These are phyloP conservation scores for Botrytis hyacinthi DNA, from an alignment of 2,329 filamentous ascomycete genomes.

Conservation along the genomic window DNA sequence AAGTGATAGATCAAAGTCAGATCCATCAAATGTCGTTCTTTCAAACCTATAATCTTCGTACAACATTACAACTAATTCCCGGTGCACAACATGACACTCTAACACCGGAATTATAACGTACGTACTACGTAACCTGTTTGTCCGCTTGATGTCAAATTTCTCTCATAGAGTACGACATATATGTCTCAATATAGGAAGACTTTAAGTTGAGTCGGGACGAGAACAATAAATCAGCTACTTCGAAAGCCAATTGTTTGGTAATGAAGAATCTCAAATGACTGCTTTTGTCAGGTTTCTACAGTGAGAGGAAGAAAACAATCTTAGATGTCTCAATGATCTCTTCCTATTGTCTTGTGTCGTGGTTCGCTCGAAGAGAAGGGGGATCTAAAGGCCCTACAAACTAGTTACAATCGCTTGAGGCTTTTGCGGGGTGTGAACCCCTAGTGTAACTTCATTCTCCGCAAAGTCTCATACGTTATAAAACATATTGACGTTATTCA, in stretches of 20 bases:
- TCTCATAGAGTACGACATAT: not conserved
- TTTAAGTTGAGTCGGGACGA: not conserved
- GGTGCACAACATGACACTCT: not conserved
- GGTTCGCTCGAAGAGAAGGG: not conserved
- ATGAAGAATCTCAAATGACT: not conserved
- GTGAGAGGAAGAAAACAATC: not conserved
- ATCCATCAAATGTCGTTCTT: not conserved
- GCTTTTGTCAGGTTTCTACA: not conserved
- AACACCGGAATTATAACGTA: not conserved
- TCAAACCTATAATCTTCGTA: not conserved
- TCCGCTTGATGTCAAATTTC: not conserved
- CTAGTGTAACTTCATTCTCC: not conserved
- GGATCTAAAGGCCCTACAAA: not conserved
- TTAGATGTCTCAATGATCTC: not conserved
- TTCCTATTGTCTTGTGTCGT: not conserved
- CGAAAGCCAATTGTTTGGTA: not conserved
- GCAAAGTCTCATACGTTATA: not conserved
- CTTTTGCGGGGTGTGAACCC: not conserved
- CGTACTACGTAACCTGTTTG: not conserved
- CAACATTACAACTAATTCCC: not conserved
- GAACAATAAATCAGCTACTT: not conserved
- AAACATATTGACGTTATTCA: slow-evolving; percentile 5
- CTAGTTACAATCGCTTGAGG: not conserved
- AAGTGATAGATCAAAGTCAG: not conserved
- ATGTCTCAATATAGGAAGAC: not conserved